These are phyloP conservation scores for Exidia glandulosa DNA, from an alignment of 768 basidiomycete species.

Conservation along the genomic window DNA sequence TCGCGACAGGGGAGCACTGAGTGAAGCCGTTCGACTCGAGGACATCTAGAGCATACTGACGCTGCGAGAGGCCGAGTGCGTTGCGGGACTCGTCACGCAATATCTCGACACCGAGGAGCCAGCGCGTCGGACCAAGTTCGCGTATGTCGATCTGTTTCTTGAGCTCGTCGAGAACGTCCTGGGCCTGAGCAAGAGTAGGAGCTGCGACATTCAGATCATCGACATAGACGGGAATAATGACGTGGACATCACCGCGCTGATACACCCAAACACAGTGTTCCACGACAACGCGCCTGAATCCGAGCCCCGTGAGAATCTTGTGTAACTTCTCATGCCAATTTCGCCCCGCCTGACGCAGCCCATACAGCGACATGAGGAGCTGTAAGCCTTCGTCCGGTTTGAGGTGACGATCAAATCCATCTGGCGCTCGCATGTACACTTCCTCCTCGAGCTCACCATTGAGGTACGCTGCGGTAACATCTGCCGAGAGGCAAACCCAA, in stretches of 20 bases:
- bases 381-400: neutral
- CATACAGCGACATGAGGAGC: constrained; percentile 23
- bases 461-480: constrained; percentile 9
- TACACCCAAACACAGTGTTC: constrained; percentile 3
- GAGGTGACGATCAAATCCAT: constrained; percentile 13
- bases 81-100: neutral
- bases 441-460: constrained; percentile 11
- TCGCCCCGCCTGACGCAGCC: constrained; percentile 26
- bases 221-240: constrained; percentile 2
- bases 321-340: constrained; percentile 22
- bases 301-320: constrained; percentile 12
- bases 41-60: constrained; percentile 4
- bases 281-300: constrained; percentile 2
- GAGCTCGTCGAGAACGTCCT: neutral
- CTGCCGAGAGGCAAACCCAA: constrained; percentile 9
- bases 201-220: constrained; percentile 1
- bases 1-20: constrained; percentile 4
- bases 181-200: neutral
- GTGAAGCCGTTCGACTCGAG: constrained; percentile 2
- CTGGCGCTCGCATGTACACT: constrained; percentile 18
- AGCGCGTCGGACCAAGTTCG: neutral
- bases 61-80: constrained; percentile 4
- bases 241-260: neutral
- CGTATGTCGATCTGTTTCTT: constrained; percentile 1
- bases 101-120: constrained; percentile 7